phyloP scores from a whole-genome alignment of 805 yeast genomes.

The Kurtzmaniella fragi region DNA sequence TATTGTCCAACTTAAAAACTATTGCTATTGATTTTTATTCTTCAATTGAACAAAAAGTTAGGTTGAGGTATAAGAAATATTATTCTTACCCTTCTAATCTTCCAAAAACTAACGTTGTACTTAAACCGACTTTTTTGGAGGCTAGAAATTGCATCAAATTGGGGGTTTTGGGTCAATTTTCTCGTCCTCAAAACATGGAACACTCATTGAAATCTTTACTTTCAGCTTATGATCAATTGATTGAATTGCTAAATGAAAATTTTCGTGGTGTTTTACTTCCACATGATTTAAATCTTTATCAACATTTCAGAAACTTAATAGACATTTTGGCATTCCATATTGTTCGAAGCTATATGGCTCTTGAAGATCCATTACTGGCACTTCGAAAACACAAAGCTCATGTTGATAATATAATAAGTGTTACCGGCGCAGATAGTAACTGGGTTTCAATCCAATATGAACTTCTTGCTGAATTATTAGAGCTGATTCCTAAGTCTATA shows the following conservation, averaged over 20 bases:
- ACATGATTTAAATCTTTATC: conserved; percentile 26
- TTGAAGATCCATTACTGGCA: conserved; percentile 55
- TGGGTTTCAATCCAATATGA: conserved; percentile 66
- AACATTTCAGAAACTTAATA: conserved; percentile 40
- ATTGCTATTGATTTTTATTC: conserved; percentile 30
- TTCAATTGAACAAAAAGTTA: conserved; percentile 24
- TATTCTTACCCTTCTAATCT: conserved; percentile 26
- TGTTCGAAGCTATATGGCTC: conserved; percentile 52
- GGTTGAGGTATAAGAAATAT: conserved; percentile 31
- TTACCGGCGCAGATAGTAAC: conserved; percentile 20
- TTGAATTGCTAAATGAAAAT: conserved; percentile 17
- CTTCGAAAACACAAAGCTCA: conserved; percentile 64
- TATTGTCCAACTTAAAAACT: conserved; percentile 24
- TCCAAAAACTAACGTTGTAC: conserved; percentile 20
- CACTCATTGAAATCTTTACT: conserved; percentile 24
- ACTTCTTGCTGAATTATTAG: conserved; percentile 58
- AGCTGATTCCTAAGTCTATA: conserved; percentile 42
- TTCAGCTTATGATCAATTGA: conserved; percentile 25
- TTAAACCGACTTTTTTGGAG: conserved; percentile 34
- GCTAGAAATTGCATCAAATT: conserved; percentile 34
- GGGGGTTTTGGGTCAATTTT: conserved; percentile 27
- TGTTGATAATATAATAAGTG: conserved; percentile 42
- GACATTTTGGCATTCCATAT: conserved; percentile 64
- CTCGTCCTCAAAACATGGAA: conserved; percentile 29
- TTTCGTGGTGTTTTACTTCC: conserved; percentile 3